These are phyloP conservation scores for Nyctanthes arbortristis DNA, from an alignment of 257 asterid species.

Conservation along the genomic window DNA sequence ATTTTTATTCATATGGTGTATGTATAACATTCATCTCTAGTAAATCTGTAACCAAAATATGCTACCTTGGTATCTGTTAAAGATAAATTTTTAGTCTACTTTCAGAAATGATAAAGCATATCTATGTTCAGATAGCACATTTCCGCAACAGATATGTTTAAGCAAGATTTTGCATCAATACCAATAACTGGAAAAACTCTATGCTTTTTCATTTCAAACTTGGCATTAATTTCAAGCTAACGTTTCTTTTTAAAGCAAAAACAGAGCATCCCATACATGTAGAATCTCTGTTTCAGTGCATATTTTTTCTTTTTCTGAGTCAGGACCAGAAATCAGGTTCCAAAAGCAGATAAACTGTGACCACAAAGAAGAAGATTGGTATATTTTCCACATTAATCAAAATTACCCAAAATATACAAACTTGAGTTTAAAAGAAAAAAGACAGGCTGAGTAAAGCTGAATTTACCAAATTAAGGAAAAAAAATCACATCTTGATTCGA, in stretches of 20 bases:
- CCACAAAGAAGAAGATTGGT: conserved; percentile 18
- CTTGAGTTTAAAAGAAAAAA: too few species aligned
- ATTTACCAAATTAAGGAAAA: conserved; percentile 45
- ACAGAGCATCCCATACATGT: neutral
- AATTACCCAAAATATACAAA: conserved; percentile 12
- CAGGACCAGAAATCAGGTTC: conserved; percentile 19
- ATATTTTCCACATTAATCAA: conserved; percentile 1
- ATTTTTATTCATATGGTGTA: too few species aligned
- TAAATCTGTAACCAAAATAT: neutral
- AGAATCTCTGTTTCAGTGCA: neutral
- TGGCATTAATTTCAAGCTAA: neutral
- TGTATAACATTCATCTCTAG: too few species aligned
- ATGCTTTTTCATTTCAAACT: neutral
- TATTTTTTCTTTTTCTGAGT: neutral
- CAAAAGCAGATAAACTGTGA: conserved; percentile 7
- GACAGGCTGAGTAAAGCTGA: neutral
- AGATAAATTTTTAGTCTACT: neutral
- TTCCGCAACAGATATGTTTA: neutral
- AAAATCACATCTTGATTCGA: conserved; percentile 5
- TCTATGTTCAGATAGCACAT: too few species aligned
- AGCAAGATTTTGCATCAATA: neutral
- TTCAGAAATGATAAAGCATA: neutral
- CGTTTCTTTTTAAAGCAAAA: conserved; percentile 3
- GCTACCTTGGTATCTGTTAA: neutral
- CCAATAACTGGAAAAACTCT: neutral